Conservation (phyloP, 768 basidiomycete genomes). For the Leucocoprinus leucothites region DNA sequence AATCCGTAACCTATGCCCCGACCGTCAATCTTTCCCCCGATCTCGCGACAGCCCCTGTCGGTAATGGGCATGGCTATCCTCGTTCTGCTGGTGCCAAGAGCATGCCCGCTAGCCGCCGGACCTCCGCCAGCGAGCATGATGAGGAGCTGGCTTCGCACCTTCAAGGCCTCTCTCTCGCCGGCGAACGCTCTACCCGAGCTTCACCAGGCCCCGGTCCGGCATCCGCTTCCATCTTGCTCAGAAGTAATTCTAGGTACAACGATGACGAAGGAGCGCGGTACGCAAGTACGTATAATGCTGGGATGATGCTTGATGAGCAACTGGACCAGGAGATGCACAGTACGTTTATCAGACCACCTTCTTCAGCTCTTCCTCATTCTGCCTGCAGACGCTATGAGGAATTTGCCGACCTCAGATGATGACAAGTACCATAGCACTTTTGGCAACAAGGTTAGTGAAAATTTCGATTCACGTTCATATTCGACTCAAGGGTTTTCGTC, state of each 20-base stretch:
- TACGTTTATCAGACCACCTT: conserved; percentile 35
- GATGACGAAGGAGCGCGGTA: conserved; percentile 60
- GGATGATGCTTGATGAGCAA: conserved; percentile 91
- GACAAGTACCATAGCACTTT: conserved; percentile 75
- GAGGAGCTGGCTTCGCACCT: conserved; percentile 78
- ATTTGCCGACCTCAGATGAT: conserved; percentile 84
- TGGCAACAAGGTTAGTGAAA: conserved; percentile 53
- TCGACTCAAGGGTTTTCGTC: conserved; percentile 11
- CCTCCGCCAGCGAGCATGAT: conserved; percentile 84
- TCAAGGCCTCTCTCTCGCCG: conserved; percentile 66
- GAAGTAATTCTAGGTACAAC: conserved; percentile 48
- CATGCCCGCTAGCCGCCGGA: conserved; percentile 90
- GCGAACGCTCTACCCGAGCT: conserved; percentile 54
- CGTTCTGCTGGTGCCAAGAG: conserved; percentile 81
- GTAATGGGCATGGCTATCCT: conserved; percentile 52
- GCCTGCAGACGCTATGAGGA: conserved; percentile 76
- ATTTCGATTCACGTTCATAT: neutral
- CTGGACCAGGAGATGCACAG: conserved; percentile 94
- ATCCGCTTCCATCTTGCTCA: conserved; percentile 50
- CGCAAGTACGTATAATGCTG: conserved; percentile 70
- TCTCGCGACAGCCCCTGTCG: conserved; percentile 38
- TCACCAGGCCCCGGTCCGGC: conserved; percentile 54
- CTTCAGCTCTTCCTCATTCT: conserved; percentile 14
- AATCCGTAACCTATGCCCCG: conserved; percentile 83
- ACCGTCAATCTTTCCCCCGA: conserved; percentile 76